Evolutionary conservation across 176 grass and related monocot genomes (phyloP), one percentile per base, ranked within the genome.

Genomic region (Carex pumila): DNA sequence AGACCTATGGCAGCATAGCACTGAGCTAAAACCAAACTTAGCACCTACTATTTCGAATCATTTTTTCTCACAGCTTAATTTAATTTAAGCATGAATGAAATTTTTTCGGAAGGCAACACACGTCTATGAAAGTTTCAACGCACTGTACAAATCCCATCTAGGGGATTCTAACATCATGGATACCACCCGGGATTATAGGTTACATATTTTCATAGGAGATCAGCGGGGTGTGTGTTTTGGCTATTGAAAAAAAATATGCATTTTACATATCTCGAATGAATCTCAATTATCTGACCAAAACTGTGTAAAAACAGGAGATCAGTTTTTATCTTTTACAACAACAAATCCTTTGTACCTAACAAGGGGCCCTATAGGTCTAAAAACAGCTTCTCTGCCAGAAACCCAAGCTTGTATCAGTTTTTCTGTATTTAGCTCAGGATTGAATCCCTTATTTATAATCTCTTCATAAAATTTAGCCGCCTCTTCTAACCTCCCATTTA

Each of bases 361-460:
- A 41, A 29, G 25, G 7, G 8, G 3, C 9, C 71, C 71, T 50
- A 76, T 53, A 50, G 71, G 71, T 47, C 37, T 43, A 47, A 45
- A 55, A 54, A 83, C 85, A 58, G 85, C 81, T 71, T 90, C 87
- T 88, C 82, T 92, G 34, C 89, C 92, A 73, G 87, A 87, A 83
- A 91, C 55, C 87, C 90, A 94, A 12, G 90, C 88, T 73, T 85
- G 85, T 67, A 97, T 89, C 92, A 97, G 92, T 87, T 85, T 71
- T 85, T 97, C 87, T 8, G 92, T 94, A 61, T 95, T 94, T 19
- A 84, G 80, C 70, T 98, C 93, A 6, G 91, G 89, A 8, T 70
- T 45, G 90, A 98, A 89, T 0, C 91, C 91, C 70, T 93, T 99
- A 32, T 21, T 76, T 83, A 92, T 93, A 93, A 99, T 95, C 77